Base-by-base conservation (phyloP, 345 rosid genomes). In the Viola odorata region DNA sequence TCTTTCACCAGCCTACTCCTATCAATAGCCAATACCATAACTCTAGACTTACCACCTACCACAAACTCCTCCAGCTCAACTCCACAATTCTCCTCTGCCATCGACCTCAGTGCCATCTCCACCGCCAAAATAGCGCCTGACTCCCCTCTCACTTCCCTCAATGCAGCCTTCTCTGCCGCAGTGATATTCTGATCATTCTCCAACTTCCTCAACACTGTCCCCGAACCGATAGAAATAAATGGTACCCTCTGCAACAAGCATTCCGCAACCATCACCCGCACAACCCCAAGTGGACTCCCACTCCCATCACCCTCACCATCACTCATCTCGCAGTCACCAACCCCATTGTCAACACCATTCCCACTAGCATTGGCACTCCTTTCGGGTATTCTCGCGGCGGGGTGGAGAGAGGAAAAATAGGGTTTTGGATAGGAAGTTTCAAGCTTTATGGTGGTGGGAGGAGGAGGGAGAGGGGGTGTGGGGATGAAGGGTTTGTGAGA, bases 251-350 rank as follows among this genome's bases (percentile, higher is more conserved):
- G 92, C 65, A 88, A 73, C 73, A 95, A 75, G 66, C 92, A 84
- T 32, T 76, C 88, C 0, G 99, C 96, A n/a, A 95, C 99, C 89
- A 84, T 80, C 3, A 91, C 89, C 76, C 97, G 74, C 53, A 88
- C 95, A 9, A 80, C 72, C 3, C 81, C 72, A 76, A 86, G 67
- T 12, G 95, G 88, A 59, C 76, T 85, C 59, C 84, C 85, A n/a
- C 73, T 72, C 13, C 66, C 91, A n/a, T 72, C 82, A 8, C n/a
- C 44, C 36, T 37, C 58, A 11, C 2, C 40, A 4, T 53, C 57
- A 37, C 12, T n/a, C n/a, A n/a, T n/a, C 4, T 45, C 8, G 50
- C 3, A 45, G 12, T 45, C 50, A n/a, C n/a, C n/a, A n/a, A n/a
- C n/a, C n/a, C n/a, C n/a, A 45, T 8, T n/a, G 12, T n/a, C 50